Conservation (phyloP, 768 basidiomycete species). For the Boletus reticulatus region DNA sequence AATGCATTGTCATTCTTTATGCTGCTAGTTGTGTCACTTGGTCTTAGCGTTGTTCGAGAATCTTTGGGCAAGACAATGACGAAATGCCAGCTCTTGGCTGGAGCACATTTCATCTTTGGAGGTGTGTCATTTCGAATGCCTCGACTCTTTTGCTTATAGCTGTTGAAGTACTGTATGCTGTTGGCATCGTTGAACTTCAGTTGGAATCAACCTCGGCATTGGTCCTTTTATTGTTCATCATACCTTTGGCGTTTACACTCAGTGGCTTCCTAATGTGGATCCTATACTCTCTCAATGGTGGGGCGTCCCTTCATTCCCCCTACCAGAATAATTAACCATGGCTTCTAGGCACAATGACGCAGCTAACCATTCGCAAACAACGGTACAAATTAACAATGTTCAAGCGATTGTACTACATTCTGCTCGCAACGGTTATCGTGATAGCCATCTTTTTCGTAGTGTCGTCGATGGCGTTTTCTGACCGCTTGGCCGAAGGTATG, state of each 20-base stretch:
- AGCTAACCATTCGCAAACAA: constrained; percentile 84
- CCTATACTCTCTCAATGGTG: constrained; percentile 85
- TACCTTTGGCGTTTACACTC: constrained; percentile 93
- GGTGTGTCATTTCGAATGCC: constrained; percentile 48
- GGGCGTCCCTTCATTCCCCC: constrained; percentile 14
- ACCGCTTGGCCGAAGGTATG: constrained; percentile 84
- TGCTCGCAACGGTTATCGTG: constrained; percentile 76
- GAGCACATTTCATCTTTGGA: constrained; percentile 89
- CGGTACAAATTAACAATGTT: constrained; percentile 89
- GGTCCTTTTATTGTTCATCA: constrained; percentile 82
- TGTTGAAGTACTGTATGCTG: constrained; percentile 75
- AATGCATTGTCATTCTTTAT: constrained; percentile 96
- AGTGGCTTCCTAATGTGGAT: constrained; percentile 97
- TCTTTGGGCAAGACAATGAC: constrained; percentile 83
- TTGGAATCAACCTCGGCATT: constrained; percentile 88
- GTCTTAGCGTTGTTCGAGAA: constrained; percentile 89
- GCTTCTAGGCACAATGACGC: constrained; percentile 74
- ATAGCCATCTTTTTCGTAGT: constrained; percentile 91
- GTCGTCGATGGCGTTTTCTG: constrained; percentile 88
- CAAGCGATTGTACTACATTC: constrained; percentile 77
- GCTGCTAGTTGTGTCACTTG: constrained; percentile 88
- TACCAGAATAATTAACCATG: constrained; percentile 2
- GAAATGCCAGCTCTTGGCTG: constrained; percentile 77
- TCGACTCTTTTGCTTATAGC: constrained; percentile 5
- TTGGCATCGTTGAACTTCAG: constrained; percentile 92